Base-by-base conservation (phyloP, 1,284 basidiomycete species). In the Fomitiporia mediterranea region DNA sequence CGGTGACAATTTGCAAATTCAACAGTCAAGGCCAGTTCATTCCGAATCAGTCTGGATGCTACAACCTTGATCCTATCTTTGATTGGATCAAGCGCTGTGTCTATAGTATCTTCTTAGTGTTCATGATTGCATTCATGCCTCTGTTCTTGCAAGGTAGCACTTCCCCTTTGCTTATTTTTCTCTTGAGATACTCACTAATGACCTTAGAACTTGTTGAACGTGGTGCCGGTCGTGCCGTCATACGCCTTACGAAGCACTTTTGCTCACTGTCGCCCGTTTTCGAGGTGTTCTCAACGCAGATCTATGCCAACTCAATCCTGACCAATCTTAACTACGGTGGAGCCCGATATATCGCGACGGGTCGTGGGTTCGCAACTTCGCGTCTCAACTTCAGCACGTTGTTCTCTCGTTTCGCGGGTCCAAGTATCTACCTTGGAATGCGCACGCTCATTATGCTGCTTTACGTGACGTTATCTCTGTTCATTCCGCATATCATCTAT, bases 311-410 rank as follows among this genome's bases (percentile, higher is more conserved):
- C 67, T 97, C 94, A 28, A 94, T 97, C 68, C 73, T 96, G 63
- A 96, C 86, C 72, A 94, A 97, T 72, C 76, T 97, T 74, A 94
- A 91, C 2, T 96, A 96, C 61, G 94, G 94, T 72, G 94, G 94
- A 59, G 94, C 94, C 51, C 84, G 94, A 59, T 98, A 97, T 72
- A 98, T 98, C 64, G 94, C 94, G n/a, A 98, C 94, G n/a, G 94
- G 94, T 57, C 91, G 94, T 81, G 94, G 94, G 42, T 98, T 98
- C 68, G 94, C 94, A 15, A 97, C 94, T 5, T 91, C 91, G 19
- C 82, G 94, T 56, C 91, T 96, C 62, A 89, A 87, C 61, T 98
- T 98, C 78, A 89, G 84, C 68, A 94, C 94, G 63, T 75, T 97
- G 19, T 95, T 94, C 75, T 97, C 94, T 62, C 90, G 94, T 57